A percentile compares a stretch with the other conserved stretches of the same genome.
Evolutionary conservation across 371 early-diverging fungal species (phyloP).

Genomic region (Mortierella sp.): DNA sequence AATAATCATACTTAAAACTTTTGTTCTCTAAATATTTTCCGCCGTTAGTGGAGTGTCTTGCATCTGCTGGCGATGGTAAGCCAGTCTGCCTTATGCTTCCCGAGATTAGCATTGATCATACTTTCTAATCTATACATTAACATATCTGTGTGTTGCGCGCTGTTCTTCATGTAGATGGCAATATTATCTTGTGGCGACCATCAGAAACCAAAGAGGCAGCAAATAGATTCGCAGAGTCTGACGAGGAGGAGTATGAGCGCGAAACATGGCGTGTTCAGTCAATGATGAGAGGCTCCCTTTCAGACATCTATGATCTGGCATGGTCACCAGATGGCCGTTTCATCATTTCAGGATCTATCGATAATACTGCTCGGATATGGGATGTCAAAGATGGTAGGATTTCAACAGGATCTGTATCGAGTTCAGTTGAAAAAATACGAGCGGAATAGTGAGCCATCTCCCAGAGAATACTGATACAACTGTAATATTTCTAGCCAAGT

Average conservation of each 20-base stretch:
- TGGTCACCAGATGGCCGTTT: constrained; percentile 95
- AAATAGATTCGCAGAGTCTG: constrained; percentile 59
- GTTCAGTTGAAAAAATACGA: neutral
- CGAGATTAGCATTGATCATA: neutral
- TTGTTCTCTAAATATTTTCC: neutral
- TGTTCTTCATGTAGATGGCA: constrained; percentile 69
- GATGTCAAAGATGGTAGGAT: constrained; percentile 77
- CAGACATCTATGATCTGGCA: constrained; percentile 93
- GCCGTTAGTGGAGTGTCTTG: constrained; percentile 71
- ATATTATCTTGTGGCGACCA: constrained; percentile 86
- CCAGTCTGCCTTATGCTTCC: neutral
- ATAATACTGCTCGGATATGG: constrained; percentile 94
- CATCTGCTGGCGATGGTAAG: constrained; percentile 93
- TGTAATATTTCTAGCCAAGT: constrained; percentile 65
- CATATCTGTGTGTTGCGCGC: neutral
- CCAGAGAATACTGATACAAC: neutral
- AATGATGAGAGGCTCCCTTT: constrained; percentile 67
- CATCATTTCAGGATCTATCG: constrained; percentile 92
- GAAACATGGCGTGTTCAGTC: constrained; percentile 70
- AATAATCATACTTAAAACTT: neutral
- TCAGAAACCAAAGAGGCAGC: constrained; percentile 67
- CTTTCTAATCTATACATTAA: neutral
- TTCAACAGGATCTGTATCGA: neutral
- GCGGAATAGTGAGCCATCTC: neutral
- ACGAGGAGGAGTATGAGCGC: constrained; percentile 56